Evolutionary conservation across 2,329 filamentous ascomycete species (phyloP).

Genomic region (Neoascochyta sp.): DNA sequence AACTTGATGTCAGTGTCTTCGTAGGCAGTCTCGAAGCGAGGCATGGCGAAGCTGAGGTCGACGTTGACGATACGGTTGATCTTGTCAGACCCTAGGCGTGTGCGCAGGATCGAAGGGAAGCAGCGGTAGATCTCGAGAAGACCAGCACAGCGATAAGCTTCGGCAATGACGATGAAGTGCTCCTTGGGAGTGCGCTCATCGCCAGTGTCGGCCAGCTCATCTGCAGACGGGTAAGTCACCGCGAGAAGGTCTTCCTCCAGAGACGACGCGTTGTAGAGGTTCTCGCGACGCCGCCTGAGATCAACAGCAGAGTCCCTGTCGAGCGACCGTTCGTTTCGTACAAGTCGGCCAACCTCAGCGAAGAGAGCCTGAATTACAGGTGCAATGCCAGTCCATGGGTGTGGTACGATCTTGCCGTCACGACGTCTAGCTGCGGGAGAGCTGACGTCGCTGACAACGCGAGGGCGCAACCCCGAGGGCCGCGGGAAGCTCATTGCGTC

Average conservation of each 20-base stretch:
- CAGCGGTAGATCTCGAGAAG: conserved; percentile 54
- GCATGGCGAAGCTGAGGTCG: conserved; percentile 31
- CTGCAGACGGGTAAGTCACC: conserved; percentile 46
- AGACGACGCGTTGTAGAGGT: conserved; percentile 37
- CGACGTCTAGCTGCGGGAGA: conserved; percentile 22
- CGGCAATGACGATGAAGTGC: conserved; percentile 53
- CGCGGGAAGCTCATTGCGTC: conserved; percentile 37
- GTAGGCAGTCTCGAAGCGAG: conserved; percentile 32
- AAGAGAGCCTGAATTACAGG: conserved; percentile 46
- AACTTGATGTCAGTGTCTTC: conserved; percentile 34
- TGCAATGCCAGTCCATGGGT: conserved; percentile 50
- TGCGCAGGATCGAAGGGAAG: conserved; percentile 51
- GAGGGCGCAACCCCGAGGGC: conserved; percentile 22
- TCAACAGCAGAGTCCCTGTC: conserved; percentile 26
- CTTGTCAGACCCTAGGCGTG: conserved; percentile 38
- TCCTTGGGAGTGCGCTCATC: conserved; percentile 52
- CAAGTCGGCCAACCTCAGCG: conserved; percentile 45
- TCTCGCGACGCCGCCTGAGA: conserved; percentile 31
- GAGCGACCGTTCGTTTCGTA: conserved; percentile 38
- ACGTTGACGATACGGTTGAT: conserved; percentile 20
- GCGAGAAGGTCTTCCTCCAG: conserved; percentile 49
- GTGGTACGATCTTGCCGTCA: conserved; percentile 41
- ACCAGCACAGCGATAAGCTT: conserved; percentile 52
- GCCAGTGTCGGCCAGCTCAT: conserved; percentile 50
- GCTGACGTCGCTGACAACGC: conserved; percentile 16